Conservation (phyloP, 2,329 filamentous ascomycete genomes). For the Fusarium sarcochroum region DNA sequence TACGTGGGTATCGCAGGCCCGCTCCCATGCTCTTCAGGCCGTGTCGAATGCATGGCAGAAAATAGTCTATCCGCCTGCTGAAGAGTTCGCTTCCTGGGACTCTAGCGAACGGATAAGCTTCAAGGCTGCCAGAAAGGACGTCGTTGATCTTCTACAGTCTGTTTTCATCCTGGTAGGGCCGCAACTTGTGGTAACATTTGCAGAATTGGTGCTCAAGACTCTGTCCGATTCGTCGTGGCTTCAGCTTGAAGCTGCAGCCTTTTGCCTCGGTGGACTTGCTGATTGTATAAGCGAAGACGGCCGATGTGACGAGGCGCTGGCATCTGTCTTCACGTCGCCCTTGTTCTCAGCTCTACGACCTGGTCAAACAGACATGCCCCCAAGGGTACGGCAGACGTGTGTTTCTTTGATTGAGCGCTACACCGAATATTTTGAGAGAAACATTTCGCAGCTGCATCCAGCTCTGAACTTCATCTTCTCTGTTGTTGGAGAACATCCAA, state of each 20-base stretch:
- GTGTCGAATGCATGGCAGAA: constrained; percentile 78
- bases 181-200: constrained; percentile 69
- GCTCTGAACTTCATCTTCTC: constrained; percentile 82
- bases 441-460: constrained; percentile 75
- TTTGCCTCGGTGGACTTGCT: constrained; percentile 75
- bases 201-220: constrained; percentile 66
- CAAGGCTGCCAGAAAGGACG: constrained; percentile 80
- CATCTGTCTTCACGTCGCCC: constrained; percentile 72
- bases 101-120: constrained; percentile 77
- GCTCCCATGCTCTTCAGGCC: constrained; percentile 72
- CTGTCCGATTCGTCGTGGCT: constrained; percentile 66
- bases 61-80: constrained; percentile 74
- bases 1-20: constrained; percentile 71
- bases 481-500: constrained; percentile 72
- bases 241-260: constrained; percentile 72
- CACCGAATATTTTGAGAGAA: constrained; percentile 81
- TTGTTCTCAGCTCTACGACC: constrained; percentile 69
- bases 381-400: constrained; percentile 76
- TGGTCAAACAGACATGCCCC: constrained; percentile 67
- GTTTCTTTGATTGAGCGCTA: constrained; percentile 80
- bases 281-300: constrained; percentile 73
- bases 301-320: constrained; percentile 71
- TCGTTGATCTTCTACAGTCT: constrained; percentile 82
- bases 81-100: constrained; percentile 76
- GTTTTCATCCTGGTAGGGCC: constrained; percentile 74